Evolutionary conservation across 2,329 filamentous ascomycete species (phyloP), one percentile per base, ranked within the genome.

Genomic region (Pseudopithomyces chartarum): DNA sequence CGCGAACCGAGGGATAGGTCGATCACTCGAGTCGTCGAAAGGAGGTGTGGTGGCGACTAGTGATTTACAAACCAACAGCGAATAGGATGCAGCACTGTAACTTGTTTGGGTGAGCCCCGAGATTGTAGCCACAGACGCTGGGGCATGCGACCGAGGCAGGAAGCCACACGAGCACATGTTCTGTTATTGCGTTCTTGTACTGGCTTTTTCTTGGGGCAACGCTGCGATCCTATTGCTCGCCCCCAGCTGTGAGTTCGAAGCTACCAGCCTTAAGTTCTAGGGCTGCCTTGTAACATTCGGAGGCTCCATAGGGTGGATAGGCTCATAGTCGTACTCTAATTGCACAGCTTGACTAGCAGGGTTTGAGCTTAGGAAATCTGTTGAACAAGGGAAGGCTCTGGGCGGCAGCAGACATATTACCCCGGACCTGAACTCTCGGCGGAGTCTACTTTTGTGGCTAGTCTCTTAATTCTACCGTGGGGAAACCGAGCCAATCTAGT

Each of bases 91-190:
- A 23, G 43, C 49, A 59, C 57, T 39, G 62, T 62, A 63, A 61
- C 70, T 67, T 46, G 38, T 67, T 69, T 22, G 47, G 71, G 70
- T 58, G 63, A 54, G 42, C 39, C 62, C 73, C 73, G 72, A 73
- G 52, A 68, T 68, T 65, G 65, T 70, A 62, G 66, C 65, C 68
- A 69, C 60, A 55, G 13, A 63, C 57, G 54, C 58, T 52, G 38
- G 56, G 55, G 33, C 47, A 54, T 55, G 32, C 51, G 51, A 22
- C 60, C 62, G 57, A 59, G 58, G 60, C 52, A 57, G 36, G 38
- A 51, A 15, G 22, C 29, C 47, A 54, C 23, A 42, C 23, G 40
- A 53, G 61, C 58, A 65, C 59, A 64, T 67, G 64, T 59, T 59
- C 58, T 39, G 32, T 38, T 15, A 47, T 39, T 32, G 13, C 26